Percentiles rank a stretch among this genome's conserved stretches.
These are phyloP conservation scores for Cladophialophora psammophila DNA, from an alignment of 2,329 filamentous ascomycete species.

Conservation along the genomic window DNA sequence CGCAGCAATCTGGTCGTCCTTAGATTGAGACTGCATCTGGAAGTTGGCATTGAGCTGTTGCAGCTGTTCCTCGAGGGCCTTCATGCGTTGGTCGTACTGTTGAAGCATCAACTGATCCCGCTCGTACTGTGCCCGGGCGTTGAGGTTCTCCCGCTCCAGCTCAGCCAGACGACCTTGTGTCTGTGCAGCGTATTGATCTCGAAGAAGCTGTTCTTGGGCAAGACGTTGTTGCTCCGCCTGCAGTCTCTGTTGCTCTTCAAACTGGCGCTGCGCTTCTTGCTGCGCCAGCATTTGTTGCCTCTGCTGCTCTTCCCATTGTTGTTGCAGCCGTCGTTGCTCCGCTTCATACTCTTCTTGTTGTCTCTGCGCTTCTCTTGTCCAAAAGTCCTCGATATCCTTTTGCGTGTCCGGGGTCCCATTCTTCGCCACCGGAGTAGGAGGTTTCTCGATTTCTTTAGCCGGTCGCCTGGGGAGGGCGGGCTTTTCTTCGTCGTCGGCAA, in stretches of 20 bases:
- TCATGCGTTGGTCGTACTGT: constrained; percentile 94
- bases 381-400: constrained; percentile 96
- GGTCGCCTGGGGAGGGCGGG: constrained; percentile 83
- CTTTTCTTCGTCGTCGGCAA: constrained; percentile 82
- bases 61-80: constrained; percentile 88
- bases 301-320: constrained; percentile 83
- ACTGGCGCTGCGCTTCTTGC: constrained; percentile 88
- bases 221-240: constrained; percentile 88
- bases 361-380: constrained; percentile 89
- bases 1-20: constrained; percentile 91
- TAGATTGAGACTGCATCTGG: constrained; percentile 83
- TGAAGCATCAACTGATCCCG: constrained; percentile 96
- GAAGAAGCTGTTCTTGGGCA: constrained; percentile 87
- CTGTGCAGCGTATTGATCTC: constrained; percentile 89
- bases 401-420: constrained; percentile 73
- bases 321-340: constrained; percentile 86
- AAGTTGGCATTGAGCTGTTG: constrained; percentile 81
- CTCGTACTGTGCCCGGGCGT: constrained; percentile 93
- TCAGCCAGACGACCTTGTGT: constrained; percentile 96
- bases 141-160: constrained; percentile 91
- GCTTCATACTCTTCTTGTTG: constrained; percentile 96
- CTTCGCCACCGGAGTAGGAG: constrained; percentile 72
- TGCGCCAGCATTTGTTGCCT: constrained; percentile 82
- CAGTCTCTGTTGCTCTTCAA: constrained; percentile 90
- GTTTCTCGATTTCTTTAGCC: constrained; percentile 70